Evolutionary conservation across 2,329 filamentous ascomycete genomes (phyloP).

Genomic region (Colletotrichum sp.): DNA sequence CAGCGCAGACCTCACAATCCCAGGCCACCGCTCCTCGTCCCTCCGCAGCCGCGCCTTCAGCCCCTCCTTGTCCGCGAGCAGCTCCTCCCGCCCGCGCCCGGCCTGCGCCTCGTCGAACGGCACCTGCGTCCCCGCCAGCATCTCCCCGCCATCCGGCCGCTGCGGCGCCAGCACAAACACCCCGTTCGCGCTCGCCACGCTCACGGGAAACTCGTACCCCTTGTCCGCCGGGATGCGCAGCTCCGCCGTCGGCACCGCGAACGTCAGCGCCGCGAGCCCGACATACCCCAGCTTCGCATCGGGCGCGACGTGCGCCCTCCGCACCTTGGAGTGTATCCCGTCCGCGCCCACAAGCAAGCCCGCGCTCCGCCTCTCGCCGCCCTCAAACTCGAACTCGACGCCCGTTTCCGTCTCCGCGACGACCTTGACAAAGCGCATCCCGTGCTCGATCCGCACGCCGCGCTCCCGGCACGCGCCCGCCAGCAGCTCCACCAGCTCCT

Average conservation of each 20-base stretch:
- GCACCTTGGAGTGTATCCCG: constrained; percentile 63
- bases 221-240: constrained; percentile 33
- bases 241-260: constrained; percentile 37
- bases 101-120: constrained; percentile 37
- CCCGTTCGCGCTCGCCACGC: constrained; percentile 45
- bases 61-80: constrained; percentile 42
- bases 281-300: constrained; percentile 54
- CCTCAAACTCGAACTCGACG: constrained; percentile 52
- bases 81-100: constrained; percentile 43
- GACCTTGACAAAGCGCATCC: constrained; percentile 51
- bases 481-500: constrained; percentile 48
- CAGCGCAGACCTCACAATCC: constrained; percentile 38
- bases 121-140: constrained; percentile 44
- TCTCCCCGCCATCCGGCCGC: constrained; percentile 41
- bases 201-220: constrained; percentile 45
- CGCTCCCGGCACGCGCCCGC: constrained; percentile 28
- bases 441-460: constrained; percentile 48
- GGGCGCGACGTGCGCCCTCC: constrained; percentile 52
- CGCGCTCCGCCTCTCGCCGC: constrained; percentile 45
- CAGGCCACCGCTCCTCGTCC: constrained; percentile 39
- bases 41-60: constrained; percentile 36
- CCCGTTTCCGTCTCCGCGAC: constrained; percentile 39
- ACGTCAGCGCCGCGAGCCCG: constrained; percentile 46
- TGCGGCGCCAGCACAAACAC: constrained; percentile 58
- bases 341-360: constrained; percentile 60